A percentile compares a stretch with the other conserved stretches of the same genome.
phyloP scores from a whole-genome alignment of 2,329 filamentous ascomycete species.

The Trichoderma gracile region DNA sequence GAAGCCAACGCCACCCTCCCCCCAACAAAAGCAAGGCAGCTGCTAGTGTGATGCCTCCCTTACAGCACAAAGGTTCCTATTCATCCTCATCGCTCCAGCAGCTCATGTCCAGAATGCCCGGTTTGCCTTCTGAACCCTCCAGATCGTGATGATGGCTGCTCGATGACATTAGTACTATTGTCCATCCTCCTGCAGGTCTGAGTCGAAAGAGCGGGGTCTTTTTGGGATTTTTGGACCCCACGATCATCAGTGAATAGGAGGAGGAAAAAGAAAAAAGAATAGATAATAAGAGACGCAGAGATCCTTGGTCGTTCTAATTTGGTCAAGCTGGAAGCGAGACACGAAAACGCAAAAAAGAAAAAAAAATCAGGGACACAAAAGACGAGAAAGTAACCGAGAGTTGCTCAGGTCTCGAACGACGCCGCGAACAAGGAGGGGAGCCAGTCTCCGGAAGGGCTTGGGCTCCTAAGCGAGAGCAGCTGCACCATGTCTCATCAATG shows the following conservation, averaged over 20 bases:
- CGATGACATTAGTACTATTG: neutral
- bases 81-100: neutral
- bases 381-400: neutral
- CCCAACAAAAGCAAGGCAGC: conserved; percentile 9
- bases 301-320: neutral
- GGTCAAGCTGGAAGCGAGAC: neutral
- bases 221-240: neutral
- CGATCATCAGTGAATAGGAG: neutral
- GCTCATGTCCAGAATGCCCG: neutral
- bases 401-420: neutral
- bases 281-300: neutral
- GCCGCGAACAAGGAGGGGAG: neutral
- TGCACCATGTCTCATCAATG: conserved; percentile 1
- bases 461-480: conserved; percentile 12
- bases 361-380: neutral
- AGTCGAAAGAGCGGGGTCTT: neutral
- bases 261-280: neutral
- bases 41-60: conserved; percentile 16
- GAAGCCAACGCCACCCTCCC: conserved; percentile 9
- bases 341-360: neutral
- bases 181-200: neutral
- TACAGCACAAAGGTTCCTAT: conserved; percentile 4
- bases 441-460: neutral
- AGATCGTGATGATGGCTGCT: neutral
- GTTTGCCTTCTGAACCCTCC: neutral